These are phyloP conservation scores for Canna indica DNA, from an alignment of 176 grass and related monocot species.

Conservation along the genomic window DNA sequence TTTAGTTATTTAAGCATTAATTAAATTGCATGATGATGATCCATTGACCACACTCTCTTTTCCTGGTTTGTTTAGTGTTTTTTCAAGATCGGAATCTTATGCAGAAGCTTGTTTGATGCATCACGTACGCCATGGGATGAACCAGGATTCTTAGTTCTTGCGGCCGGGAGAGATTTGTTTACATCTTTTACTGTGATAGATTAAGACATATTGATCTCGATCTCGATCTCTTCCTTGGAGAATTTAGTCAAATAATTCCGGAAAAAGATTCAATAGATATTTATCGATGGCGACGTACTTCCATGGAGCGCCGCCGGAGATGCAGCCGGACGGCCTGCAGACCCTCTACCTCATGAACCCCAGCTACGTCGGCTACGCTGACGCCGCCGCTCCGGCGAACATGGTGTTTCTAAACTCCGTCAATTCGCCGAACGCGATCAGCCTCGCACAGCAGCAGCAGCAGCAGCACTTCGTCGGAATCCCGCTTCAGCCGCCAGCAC, in stretches of 20 bases:
- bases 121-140: not conserved
- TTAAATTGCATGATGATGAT: not conserved
- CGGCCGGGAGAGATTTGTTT: too few relatives aligned
- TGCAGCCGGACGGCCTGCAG: slow-evolving; percentile 68
- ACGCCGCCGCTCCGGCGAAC: slow-evolving; percentile 40
- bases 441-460: slow-evolving; percentile 32
- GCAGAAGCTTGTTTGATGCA: not conserved
- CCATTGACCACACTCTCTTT: not conserved
- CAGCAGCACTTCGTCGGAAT: slow-evolving; percentile 79
- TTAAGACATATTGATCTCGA: not conserved
- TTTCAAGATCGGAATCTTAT: slow-evolving; percentile 7
- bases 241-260: not conserved
- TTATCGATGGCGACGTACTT: slow-evolving; percentile 73
- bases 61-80: slow-evolving; percentile 1
- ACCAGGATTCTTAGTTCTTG: not conserved
- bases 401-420: slow-evolving; percentile 91
- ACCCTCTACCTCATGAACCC: slow-evolving; percentile 99
- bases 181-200: too few relatives aligned
- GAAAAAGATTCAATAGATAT: not conserved
- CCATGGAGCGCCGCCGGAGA: slow-evolving; percentile 49
- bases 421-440: slow-evolving; percentile 49
- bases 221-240: not conserved
- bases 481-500: slow-evolving; percentile 39
- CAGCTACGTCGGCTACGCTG: slow-evolving; percentile 46
- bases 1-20: too few relatives aligned